Conservation (phyloP, 345 rosid species). For the Camelina hispida region DNA sequence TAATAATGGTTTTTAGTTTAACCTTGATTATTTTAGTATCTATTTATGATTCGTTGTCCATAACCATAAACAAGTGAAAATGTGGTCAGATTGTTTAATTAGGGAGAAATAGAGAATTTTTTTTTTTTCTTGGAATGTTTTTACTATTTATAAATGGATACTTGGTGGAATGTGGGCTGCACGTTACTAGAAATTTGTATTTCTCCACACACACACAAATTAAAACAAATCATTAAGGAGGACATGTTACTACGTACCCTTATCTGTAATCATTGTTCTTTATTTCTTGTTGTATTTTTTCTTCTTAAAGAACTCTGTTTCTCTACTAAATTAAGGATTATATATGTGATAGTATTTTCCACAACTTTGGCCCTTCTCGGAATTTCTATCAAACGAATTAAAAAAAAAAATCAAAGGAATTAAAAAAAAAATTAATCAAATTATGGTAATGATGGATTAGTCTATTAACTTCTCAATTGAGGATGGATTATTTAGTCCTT, state of each 20-base stretch:
- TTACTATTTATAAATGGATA: conserved; percentile 40
- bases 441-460: conserved; percentile 10
- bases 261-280: background rate
- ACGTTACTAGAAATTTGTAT: conserved; percentile 18
- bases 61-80: conserved; percentile 37
- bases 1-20: conserved; percentile 32
- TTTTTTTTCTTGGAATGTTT: conserved; percentile 29
- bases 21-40: conserved; percentile 38
- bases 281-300: conserved; percentile 4
- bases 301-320: background rate
- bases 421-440: too few relatives aligned
- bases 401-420: too few relatives aligned
- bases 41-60: conserved; percentile 42
- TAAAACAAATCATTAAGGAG: background rate
- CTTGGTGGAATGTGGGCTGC: conserved; percentile 43
- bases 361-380: background rate
- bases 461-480: background rate
- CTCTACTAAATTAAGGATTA: background rate
- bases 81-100: conserved; percentile 28
- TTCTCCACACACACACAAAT: background rate
- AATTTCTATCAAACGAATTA: background rate
- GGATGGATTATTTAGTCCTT: background rate
- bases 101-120: background rate
- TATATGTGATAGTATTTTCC: background rate
- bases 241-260: conserved; percentile 27